phyloP scores from a whole-genome alignment of 225 moss, liverwort and hornwort species.

The Pleurozium schreberi region DNA sequence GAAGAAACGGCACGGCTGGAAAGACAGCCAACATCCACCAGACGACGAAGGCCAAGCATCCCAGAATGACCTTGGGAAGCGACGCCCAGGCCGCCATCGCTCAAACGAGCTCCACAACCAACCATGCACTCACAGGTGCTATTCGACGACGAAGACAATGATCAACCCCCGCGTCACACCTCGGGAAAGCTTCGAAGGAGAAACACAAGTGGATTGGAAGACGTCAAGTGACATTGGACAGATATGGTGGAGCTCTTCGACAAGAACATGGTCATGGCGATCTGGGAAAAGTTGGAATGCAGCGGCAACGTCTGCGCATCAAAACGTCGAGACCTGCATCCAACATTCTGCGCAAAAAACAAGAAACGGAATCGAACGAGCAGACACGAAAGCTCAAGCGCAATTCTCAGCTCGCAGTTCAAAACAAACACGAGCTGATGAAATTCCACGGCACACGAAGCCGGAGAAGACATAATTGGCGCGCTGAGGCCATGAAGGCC shows the following conservation, averaged over 20 bases:
- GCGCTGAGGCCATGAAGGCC: neutral
- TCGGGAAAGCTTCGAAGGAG: neutral
- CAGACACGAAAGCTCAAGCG: neutral
- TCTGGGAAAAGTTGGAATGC: neutral
- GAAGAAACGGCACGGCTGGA: conserved; percentile 54
- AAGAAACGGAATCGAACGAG: neutral
- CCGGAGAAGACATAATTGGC: neutral
- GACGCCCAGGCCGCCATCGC: conserved; percentile 10
- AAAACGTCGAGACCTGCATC: neutral
- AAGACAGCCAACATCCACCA: conserved; percentile 89
- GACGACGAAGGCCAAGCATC: conserved; percentile 49
- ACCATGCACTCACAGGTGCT: neutral
- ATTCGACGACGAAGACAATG: neutral
- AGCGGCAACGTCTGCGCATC: neutral
- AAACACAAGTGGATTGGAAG: neutral
- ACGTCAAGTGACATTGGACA: neutral
- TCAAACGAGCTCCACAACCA: neutral
- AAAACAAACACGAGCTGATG: neutral
- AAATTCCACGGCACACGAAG: neutral
- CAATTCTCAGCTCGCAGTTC: neutral
- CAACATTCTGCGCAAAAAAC: neutral
- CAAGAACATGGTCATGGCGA: neutral
- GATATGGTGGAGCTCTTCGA: neutral
- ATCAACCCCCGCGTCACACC: neutral
- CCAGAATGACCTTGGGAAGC: conserved; percentile 22